Base-by-base conservation (phyloP, 352 stramenopile genomes). In the Globisporangium uncinulatum region DNA sequence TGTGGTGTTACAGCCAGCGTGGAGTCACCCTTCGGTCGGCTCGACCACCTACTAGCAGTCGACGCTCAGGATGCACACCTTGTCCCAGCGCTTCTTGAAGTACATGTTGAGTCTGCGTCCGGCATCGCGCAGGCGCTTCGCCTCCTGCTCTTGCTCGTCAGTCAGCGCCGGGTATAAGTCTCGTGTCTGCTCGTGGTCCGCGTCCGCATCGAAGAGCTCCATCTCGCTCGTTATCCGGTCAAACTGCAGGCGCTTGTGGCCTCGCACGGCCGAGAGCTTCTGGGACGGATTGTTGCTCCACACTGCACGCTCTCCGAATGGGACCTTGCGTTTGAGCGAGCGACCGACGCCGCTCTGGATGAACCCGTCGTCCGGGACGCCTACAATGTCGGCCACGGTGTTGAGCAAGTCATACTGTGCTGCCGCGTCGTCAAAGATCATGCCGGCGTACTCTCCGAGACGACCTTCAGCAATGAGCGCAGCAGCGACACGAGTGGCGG, bases 261-360 rank as follows among this genome's bases (percentile, higher is more conserved):
- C 73, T 3, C 60, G 60, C 0, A 84, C 63, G 7, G 70, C 58
- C 47, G 71, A 67, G 53, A 79, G 67, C 48, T 82, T 74, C 11
- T 59, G 65, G 19, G 65, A 59, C 7, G 76, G 73, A 36, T 87
- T 87, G 70, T 84, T 87, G 51, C 65, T 83, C 65, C 63, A 83
- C 29, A 84, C 73, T 14, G 68, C 51, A 17, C 67, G 65, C 50
- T 70, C 54, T 2, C 69, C 68, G 51, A 71, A 79, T 3, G 58
- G 44, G 3, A 69, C 29, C 4, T 69, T 46, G 29, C 76, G 73
- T 48, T 82, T 76, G 7, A 86, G 71, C 8, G 70, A 76, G 1
- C 70, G 61, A 0, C 67, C 70, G 19, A 79, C 57, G n/a, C 70
- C 66, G 15, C 67, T 65, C 24, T 76, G 70, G 17, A 74, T 29